phyloP scores from a whole-genome alignment of 768 basidiomycete species.

The Tricholomella constricta region DNA sequence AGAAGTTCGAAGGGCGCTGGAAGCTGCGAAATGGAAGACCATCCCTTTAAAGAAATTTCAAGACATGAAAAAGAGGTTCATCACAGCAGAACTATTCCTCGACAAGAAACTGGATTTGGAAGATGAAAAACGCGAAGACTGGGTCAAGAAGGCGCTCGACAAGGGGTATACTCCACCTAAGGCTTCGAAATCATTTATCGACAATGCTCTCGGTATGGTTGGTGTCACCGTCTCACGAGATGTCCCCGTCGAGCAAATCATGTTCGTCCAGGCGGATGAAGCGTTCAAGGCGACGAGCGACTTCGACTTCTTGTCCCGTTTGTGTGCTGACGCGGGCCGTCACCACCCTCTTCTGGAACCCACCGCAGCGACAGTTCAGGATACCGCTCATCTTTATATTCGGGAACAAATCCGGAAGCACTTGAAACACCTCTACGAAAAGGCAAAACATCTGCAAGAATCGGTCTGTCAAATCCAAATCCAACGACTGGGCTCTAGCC shows the following conservation, averaged over 20 bases:
- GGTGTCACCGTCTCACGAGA: neutral
- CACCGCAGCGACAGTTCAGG: neutral
- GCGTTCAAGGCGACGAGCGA: neutral
- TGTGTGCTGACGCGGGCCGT: neutral
- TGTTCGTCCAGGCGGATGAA: neutral
- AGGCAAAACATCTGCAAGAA: neutral
- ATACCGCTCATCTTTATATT: neutral
- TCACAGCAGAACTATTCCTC: slow-evolving; percentile 12
- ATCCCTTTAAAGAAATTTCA: slow-evolving; percentile 24
- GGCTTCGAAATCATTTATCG: neutral
- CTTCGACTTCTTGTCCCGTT: neutral
- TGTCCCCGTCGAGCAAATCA: neutral
- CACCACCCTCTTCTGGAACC: neutral
- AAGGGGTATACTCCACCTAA: neutral
- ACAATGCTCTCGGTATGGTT: neutral
- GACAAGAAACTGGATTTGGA: slow-evolving; percentile 10
- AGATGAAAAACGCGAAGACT: slow-evolving; percentile 13
- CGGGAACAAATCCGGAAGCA: neutral
- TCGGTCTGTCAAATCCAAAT: neutral
- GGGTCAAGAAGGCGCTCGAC: slow-evolving; percentile 4
- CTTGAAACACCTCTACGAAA: neutral
- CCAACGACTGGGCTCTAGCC: neutral
- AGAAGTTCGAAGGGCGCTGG: slow-evolving; percentile 1
- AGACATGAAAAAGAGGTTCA: slow-evolving; percentile 14
- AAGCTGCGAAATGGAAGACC: slow-evolving; percentile 10